Evolutionary conservation across 768 basidiomycete species (phyloP).

Genomic region (Serendipita sp.): DNA sequence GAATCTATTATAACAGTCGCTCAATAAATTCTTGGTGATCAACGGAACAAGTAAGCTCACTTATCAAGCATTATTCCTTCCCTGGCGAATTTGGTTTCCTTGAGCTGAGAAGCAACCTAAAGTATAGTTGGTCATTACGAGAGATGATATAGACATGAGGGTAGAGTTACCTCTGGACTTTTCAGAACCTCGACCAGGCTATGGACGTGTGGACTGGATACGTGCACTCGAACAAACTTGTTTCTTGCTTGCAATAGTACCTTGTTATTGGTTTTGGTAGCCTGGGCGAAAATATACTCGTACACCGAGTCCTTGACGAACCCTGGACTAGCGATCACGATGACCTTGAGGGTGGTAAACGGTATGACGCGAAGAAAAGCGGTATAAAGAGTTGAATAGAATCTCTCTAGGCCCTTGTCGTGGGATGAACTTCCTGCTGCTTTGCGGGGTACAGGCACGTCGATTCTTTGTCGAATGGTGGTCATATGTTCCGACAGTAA

Average conservation of each 20-base stretch:
- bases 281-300: slow-evolving; percentile 71
- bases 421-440: slow-evolving; percentile 66
- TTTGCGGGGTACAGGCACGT: slow-evolving; percentile 80
- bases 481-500: slow-evolving; percentile 96
- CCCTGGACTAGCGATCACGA: slow-evolving; percentile 93
- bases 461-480: slow-evolving; percentile 75
- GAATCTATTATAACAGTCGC: slow-evolving; percentile 40
- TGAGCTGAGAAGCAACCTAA: slow-evolving; percentile 59
- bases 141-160: neutral
- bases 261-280: slow-evolving; percentile 68
- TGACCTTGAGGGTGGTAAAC: slow-evolving; percentile 63
- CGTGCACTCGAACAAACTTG: slow-evolving; percentile 81
- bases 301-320: slow-evolving; percentile 85
- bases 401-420: slow-evolving; percentile 77
- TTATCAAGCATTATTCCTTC: slow-evolving; percentile 86
- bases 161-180: slow-evolving; percentile 65
- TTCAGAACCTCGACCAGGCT: slow-evolving; percentile 86
- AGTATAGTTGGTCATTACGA: neutral
- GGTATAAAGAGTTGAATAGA: slow-evolving; percentile 72
- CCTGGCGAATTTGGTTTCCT: slow-evolving; percentile 90
- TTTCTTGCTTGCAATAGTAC: slow-evolving; percentile 56
- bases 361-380: slow-evolving; percentile 85
- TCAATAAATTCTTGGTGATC: neutral
- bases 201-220: slow-evolving; percentile 89
- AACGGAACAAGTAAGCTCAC: slow-evolving; percentile 22